Conservation (phyloP, 352 stramenopile genomes). For the Albugo laibachii region DNA sequence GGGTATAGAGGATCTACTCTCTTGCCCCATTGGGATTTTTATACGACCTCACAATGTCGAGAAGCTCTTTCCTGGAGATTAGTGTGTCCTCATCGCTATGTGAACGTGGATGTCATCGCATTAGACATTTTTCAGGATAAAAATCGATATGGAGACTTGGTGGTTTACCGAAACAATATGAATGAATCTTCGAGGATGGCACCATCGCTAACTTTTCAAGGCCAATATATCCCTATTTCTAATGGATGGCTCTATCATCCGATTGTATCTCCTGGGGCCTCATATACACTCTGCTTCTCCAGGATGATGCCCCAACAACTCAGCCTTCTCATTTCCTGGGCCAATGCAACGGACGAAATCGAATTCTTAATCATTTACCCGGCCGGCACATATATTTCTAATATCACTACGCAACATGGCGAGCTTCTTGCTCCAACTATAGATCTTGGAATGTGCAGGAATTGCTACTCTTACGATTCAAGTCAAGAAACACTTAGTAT, state of each 20-base stretch:
- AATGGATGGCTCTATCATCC: slow-evolving; percentile 21
- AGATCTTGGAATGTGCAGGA: slow-evolving; percentile 5
- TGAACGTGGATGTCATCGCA: slow-evolving; percentile 17
- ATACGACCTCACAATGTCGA: slow-evolving; percentile 7
- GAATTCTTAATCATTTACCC: slow-evolving; percentile 13
- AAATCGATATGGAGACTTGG: slow-evolving; percentile 8
- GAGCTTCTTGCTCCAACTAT: not conserved
- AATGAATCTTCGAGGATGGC: not conserved
- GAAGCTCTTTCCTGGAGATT: slow-evolving; percentile 8
- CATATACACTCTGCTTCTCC: slow-evolving; percentile 15
- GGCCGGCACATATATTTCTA: slow-evolving; percentile 5
- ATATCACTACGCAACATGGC: slow-evolving; percentile 5
- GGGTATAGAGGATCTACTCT: slow-evolving; percentile 7
- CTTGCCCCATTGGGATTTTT: slow-evolving; percentile 17
- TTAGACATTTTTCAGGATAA: slow-evolving; percentile 8
- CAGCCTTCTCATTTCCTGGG: slow-evolving; percentile 12
- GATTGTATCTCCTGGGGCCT: slow-evolving; percentile 12
- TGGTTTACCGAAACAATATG: slow-evolving; percentile 13
- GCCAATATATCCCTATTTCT: slow-evolving; percentile 16
- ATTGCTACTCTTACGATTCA: slow-evolving; percentile 16
- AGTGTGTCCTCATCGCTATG: slow-evolving; percentile 18
- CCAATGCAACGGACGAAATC: slow-evolving; percentile 8
- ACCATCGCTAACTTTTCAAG: slow-evolving; percentile 9
- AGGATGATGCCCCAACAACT: slow-evolving; percentile 9
- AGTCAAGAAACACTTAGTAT: slow-evolving; percentile 6